Evolutionary conservation across 1,284 basidiomycete species (phyloP), one percentile per base, ranked within the genome.

Genomic region (Omphalotus olearius): DNA sequence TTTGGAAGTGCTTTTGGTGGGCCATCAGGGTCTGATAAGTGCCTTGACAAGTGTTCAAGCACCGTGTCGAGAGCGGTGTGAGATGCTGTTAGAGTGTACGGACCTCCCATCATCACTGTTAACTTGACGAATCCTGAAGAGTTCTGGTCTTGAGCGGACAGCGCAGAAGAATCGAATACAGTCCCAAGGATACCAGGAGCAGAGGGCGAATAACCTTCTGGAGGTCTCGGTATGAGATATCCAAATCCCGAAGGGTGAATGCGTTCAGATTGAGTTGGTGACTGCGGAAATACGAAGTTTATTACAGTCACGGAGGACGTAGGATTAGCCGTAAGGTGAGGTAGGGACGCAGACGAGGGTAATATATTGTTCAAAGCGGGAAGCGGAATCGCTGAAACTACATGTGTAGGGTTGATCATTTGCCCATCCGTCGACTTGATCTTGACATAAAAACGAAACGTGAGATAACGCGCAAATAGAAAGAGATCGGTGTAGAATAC

Each of bases 51-150:
- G 70, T 70, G 4, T 17, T 37, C 33, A 6, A 56, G 35, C 56
- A 40, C 59, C 56, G 39, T 28, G 3, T 52, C 50, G 4, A 52
- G 6, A n/a, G 42, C 14, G 13, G 37, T 49, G 35, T 51, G 53
- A 5, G 41, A 30, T 14, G 47, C 38, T 2, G 54, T 57, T 38
- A 59, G 62, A 36, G 74, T 74, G 64, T 88, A 82, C 0, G 91
- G 89, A 0, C 94, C 94, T 11, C 95, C 94, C 36, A 94, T 72
- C 92, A 99, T 97, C 47, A 94, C 80, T 0, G 95, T 95, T 56
- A 97, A 66, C 65, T 97, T 97, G 23, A 73, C 79, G 60, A 79
- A 64, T 23, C 63, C 60, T 6, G 53, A 42, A 49, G 43, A 54
- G 58, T 58, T 38, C 65, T 63, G 7, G 61, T 93, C 89, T 59